A percentile compares a stretch with the other conserved stretches of the same genome.
phyloP scores from a whole-genome alignment of 352 stramenopile species.

The Phytophthora sojae region DNA sequence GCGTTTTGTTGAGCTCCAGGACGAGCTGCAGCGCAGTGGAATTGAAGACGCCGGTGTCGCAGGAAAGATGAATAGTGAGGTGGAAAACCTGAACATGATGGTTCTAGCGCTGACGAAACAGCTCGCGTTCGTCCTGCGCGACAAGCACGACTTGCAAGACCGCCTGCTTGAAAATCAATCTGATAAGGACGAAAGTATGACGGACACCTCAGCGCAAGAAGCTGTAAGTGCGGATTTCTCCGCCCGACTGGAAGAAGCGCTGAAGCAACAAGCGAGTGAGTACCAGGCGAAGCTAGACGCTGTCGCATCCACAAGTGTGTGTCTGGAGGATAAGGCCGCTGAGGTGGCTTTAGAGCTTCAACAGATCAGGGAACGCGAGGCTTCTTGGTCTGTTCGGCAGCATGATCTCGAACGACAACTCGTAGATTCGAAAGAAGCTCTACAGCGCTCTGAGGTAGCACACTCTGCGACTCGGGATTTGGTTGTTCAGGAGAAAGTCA shows the following conservation, averaged over 20 bases:
- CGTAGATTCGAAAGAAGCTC: conserved; percentile 25
- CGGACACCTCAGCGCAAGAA: conserved; percentile 25
- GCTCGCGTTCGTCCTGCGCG: conserved; percentile 67
- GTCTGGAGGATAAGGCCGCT: conserved; percentile 54
- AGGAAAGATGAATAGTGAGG: conserved; percentile 37
- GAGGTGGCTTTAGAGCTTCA: conserved; percentile 60
- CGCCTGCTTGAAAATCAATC: conserved; percentile 44
- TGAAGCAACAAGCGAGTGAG: conserved; percentile 54
- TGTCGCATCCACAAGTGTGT: conserved; percentile 36
- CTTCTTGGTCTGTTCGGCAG: conserved; percentile 60
- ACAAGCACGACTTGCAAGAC: conserved; percentile 81
- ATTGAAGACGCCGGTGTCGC: conserved; percentile 10
- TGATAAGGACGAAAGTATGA: conserved; percentile 30
- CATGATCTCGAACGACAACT: conserved; percentile 49
- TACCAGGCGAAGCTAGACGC: conserved; percentile 57
- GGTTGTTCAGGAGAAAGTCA: conserved; percentile 44
- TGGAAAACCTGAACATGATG: conserved; percentile 78
- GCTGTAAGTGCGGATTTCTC: conserved; percentile 36
- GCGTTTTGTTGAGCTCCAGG: conserved; percentile 57
- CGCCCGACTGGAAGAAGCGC: conserved; percentile 44
- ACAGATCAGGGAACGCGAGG: conserved; percentile 67
- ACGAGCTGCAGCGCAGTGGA: conserved; percentile 43
- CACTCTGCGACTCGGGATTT: conserved; percentile 22
- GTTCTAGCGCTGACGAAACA: conserved; percentile 69
- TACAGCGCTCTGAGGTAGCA: conserved; percentile 40